Evolutionary conservation across 495 filamentous ascomycete species (phyloP).

Genomic region (Talaromyces ruber): DNA sequence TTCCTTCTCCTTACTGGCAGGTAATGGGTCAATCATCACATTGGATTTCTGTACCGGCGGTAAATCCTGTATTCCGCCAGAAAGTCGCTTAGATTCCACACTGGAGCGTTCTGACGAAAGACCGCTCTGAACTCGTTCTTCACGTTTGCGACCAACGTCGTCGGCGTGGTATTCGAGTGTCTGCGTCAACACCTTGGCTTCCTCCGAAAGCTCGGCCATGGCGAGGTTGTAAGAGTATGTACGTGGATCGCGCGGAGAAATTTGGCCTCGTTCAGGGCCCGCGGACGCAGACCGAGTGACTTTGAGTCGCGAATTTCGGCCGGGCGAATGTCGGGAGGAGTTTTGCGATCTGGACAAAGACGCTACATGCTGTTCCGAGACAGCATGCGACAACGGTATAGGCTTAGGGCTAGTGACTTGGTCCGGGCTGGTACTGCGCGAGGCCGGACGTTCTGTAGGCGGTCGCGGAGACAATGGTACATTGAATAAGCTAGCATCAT

Average conservation of each 20-base stretch:
- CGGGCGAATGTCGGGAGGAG: slow-evolving; percentile 10
- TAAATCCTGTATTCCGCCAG: slow-evolving; percentile 48
- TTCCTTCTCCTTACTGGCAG: slow-evolving; percentile 94
- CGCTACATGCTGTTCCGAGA: slow-evolving; percentile 16
- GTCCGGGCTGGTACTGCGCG: slow-evolving; percentile 47
- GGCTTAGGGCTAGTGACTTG: slow-evolving; percentile 33
- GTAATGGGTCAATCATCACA: slow-evolving; percentile 93
- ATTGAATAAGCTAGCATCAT: slow-evolving; percentile 86
- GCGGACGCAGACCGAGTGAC: slow-evolving; percentile 34
- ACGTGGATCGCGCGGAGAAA: slow-evolving; percentile 46
- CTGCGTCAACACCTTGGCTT: slow-evolving; percentile 82
- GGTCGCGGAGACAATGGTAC: slow-evolving; percentile 90
- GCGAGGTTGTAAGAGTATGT: slow-evolving; percentile 82
- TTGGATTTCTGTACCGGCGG: slow-evolving; percentile 81
- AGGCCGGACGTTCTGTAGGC: slow-evolving; percentile 51
- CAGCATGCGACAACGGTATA: slow-evolving; percentile 31
- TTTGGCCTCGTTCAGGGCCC: slow-evolving; percentile 33
- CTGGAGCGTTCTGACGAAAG: slow-evolving; percentile 33
- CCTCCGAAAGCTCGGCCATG: slow-evolving; percentile 70
- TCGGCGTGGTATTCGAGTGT: slow-evolving; percentile 81
- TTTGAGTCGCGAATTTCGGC: slow-evolving; percentile 10
- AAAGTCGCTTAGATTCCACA: slow-evolving; percentile 45
- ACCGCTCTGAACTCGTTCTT: slow-evolving; percentile 42
- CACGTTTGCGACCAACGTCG: slow-evolving; percentile 43
- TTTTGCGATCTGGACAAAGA: slow-evolving; percentile 17